Evolutionary conservation across 1,139 yeast genomes (phyloP), one percentile per base, ranked within the genome.

Genomic region (Suzukiozyma palmioleophila): DNA sequence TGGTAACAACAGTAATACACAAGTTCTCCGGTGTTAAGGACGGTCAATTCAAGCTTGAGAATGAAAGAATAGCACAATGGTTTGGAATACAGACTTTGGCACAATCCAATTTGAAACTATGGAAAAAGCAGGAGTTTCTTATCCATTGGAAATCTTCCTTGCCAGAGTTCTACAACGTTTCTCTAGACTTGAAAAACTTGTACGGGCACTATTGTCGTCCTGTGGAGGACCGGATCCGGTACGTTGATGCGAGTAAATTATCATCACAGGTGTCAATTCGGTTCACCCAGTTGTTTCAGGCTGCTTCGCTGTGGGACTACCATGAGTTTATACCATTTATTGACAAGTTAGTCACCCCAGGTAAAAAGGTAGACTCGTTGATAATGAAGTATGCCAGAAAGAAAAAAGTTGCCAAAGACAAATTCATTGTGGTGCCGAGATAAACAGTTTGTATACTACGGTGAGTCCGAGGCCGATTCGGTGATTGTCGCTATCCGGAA

Each of bases 351-450:
- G 76, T 83, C 42, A 73, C 73, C 2, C 64, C 70, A 30, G 76
- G 75, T 1, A 61, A 80, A 43, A 85, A 84, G 56, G 60, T 77
- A 9, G 96, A 88, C 40, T 73, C 77, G 38, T 77, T 86, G 46
- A 72, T 88, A 13, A 69, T 88, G 69, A 89, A 89, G 59, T 84
- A 69, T 57, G 95, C 94, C 2, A 75, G 78, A 48, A 81, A 81
- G 59, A 80, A 75, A 54, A 73, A 73, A 36, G 59, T 73, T 9
- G 86, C 84, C 1, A 75, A 73, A 49, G 69, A 67, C 34, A 57
- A 51, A 41, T 52, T 49, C 36, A 35, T 53, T 8, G 57, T 57
- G 9, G 42, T 49, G 43, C 53, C 52, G n/a, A 43, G 59, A 32
- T 57, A 44, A 28, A n/a, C n/a, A n/a, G n/a, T n/a, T 9, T 6